These are phyloP conservation scores for Penicillium cosmopolitanum DNA, from an alignment of 495 filamentous ascomycete species.

Conservation along the genomic window DNA sequence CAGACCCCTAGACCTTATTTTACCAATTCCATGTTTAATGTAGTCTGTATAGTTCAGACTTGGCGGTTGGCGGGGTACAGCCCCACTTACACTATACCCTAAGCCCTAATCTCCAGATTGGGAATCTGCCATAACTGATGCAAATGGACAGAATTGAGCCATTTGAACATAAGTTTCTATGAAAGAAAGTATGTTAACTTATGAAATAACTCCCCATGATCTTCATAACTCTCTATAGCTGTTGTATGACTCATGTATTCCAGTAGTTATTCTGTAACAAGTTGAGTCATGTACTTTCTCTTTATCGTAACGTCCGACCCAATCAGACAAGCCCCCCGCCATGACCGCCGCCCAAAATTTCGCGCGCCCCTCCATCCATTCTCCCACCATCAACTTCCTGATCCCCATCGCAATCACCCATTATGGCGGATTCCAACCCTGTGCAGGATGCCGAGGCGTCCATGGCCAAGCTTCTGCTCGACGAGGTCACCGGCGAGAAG, in stretches of 20 bases:
- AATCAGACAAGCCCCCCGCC: constrained; percentile 33
- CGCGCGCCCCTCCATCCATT: constrained; percentile 30
- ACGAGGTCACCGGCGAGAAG: constrained; percentile 84
- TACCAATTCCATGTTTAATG: neutral
- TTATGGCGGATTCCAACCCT: constrained; percentile 50
- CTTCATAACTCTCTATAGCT: neutral
- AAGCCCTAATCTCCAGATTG: constrained; percentile 42
- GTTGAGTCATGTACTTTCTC: constrained; percentile 5
- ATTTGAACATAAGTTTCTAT: too few relatives aligned
- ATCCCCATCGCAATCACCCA: constrained; percentile 26
- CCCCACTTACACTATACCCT: constrained; percentile 42
- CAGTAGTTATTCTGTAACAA: neutral
- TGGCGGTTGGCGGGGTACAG: constrained; percentile 27
- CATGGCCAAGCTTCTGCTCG: constrained; percentile 75
- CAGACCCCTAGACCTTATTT: too few relatives aligned
- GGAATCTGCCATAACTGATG: neutral
- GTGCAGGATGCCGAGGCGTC: constrained; percentile 62
- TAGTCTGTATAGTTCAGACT: neutral
- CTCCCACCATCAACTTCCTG: constrained; percentile 32
- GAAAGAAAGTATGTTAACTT: too few relatives aligned
- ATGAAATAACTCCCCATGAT: neutral
- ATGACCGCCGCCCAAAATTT: constrained; percentile 47
- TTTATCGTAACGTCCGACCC: constrained; percentile 20
- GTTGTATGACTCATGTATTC: too few relatives aligned
- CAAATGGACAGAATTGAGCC: too few relatives aligned